Conservation (phyloP, 352 stramenopile species). For the Phytopythium aichiense region DNA sequence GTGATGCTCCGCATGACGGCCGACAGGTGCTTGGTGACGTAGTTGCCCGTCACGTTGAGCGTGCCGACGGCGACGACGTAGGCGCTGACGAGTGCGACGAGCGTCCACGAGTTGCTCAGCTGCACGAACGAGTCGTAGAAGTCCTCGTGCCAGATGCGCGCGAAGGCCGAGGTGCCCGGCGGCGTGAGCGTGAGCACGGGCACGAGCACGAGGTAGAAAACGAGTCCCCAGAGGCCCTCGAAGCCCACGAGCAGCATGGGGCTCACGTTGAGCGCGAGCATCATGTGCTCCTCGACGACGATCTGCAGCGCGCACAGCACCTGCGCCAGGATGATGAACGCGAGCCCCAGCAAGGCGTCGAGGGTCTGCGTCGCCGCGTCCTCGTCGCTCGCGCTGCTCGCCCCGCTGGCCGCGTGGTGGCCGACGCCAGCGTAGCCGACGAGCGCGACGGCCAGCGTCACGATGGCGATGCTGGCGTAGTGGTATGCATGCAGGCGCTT, state of each 20-base stretch:
- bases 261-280: slow-evolving; percentile 75
- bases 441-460: slow-evolving; percentile 64
- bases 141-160: slow-evolving; percentile 80
- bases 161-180: slow-evolving; percentile 34
- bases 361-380: slow-evolving; percentile 15
- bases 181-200: slow-evolving; percentile 67
- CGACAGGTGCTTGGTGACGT: slow-evolving; percentile 85
- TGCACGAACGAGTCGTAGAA: slow-evolving; percentile 78
- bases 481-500: slow-evolving; percentile 84
- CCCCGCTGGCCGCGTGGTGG: slow-evolving; percentile 11
- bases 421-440: slow-evolving; percentile 66
- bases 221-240: slow-evolving; percentile 85
- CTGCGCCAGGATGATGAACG: slow-evolving; percentile 77
- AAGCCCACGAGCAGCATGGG: slow-evolving; percentile 86
- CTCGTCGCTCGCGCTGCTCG: slow-evolving; percentile 3
- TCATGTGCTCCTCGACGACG: slow-evolving; percentile 88
- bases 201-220: slow-evolving; percentile 69
- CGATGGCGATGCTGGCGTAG: slow-evolving; percentile 77
- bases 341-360: slow-evolving; percentile 66
- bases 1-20: slow-evolving; percentile 79
- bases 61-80: slow-evolving; percentile 75
- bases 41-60: slow-evolving; percentile 79
- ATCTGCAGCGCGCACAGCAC: slow-evolving; percentile 86
- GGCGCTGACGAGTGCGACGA: slow-evolving; percentile 48
- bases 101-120: slow-evolving; percentile 57